A percentile compares a stretch with the other conserved stretches of the same genome.
These are phyloP conservation scores for Brassica napus DNA, from an alignment of 345 rosid species.

Conservation along the genomic window Da-Ae NC_063435.1:20563001-20563500, in stretches of 20 bases:
- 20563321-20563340: no score
- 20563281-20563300: no score
- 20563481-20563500: no score
- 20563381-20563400: no score
- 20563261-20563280: neutral
- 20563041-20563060: constrained; percentile 16
- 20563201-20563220: neutral
- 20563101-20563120: constrained; percentile 6
- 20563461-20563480: no score
- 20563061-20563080: constrained; percentile 9
- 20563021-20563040: constrained; percentile 25
- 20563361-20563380: no score
- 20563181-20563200: neutral
- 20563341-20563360: no score
- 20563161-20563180: constrained; percentile 1
- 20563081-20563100: neutral
- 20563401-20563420: no score
- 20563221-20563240: neutral
- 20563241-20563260: no score
- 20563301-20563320: no score
- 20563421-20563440: no score
- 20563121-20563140: neutral
- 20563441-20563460: no score
- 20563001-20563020: neutral
- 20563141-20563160: neutral